Evolutionary conservation across 495 filamentous ascomycete species (phyloP).

Genomic region (Penicillium ucsense): DNA sequence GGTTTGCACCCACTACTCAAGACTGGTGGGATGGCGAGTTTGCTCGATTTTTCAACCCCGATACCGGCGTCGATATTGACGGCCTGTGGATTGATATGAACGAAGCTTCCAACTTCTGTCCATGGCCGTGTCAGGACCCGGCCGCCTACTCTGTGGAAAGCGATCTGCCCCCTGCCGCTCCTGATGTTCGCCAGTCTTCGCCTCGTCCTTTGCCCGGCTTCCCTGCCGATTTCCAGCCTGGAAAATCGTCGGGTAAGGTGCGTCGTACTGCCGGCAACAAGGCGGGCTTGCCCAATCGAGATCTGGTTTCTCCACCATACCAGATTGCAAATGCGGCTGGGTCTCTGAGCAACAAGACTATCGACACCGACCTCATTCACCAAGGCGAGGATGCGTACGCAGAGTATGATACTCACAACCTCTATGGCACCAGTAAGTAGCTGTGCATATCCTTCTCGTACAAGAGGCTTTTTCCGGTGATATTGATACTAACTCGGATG

Average conservation of each 20-base stretch:
- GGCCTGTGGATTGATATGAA: slow-evolving; percentile 88
- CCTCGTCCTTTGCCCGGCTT: slow-evolving; percentile 63
- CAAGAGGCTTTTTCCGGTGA: too few relatives aligned
- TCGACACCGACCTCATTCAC: slow-evolving; percentile 67
- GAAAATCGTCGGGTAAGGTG: slow-evolving; percentile 5
- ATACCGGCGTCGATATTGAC: slow-evolving; percentile 69
- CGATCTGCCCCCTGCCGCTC: slow-evolving; percentile 55
- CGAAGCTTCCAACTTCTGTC: slow-evolving; percentile 64
- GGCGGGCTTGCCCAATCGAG: slow-evolving; percentile 49
- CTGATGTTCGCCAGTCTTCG: slow-evolving; percentile 43
- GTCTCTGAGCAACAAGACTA: slow-evolving; percentile 60
- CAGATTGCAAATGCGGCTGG: slow-evolving; percentile 64
- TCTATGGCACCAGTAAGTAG: slow-evolving; percentile 62
- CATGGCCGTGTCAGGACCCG: slow-evolving; percentile 62
- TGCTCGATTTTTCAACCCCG: slow-evolving; percentile 51
- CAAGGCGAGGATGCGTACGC: slow-evolving; percentile 47
- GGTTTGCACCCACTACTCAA: slow-evolving; percentile 62
- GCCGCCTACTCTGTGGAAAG: slow-evolving; percentile 39
- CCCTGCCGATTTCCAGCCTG: slow-evolving; percentile 60
- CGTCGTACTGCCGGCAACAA: slow-evolving; percentile 15
- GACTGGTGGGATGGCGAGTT: slow-evolving; percentile 72
- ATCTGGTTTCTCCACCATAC: slow-evolving; percentile 67
- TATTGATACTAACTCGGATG: background rate
- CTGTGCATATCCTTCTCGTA: too few relatives aligned
- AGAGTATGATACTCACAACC: slow-evolving; percentile 78